These are phyloP conservation scores for Termitomyces sp. DNA, from an alignment of 768 basidiomycete genomes.

Conservation along the genomic window DNA sequence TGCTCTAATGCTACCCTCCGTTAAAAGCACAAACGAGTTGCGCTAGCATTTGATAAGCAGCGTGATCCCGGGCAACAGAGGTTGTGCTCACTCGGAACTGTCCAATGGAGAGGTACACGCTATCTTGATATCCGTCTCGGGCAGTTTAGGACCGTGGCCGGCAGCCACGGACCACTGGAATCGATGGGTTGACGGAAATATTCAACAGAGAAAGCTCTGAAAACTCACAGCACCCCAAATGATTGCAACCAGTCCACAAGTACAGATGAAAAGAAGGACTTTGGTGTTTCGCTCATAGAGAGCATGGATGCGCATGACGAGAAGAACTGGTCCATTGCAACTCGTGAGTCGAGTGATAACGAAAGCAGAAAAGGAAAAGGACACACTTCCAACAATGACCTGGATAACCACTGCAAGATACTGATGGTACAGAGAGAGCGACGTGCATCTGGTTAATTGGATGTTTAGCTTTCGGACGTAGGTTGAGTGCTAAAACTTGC, in stretches of 20 bases:
- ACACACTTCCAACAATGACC: constrained; percentile 31
- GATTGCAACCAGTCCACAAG: constrained; percentile 23
- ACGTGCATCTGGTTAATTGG: constrained; percentile 17
- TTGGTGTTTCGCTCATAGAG: constrained; percentile 28
- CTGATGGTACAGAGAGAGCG: constrained; percentile 22
- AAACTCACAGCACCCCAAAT: constrained; percentile 22
- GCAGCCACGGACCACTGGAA: neutral
- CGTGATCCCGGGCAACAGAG: neutral
- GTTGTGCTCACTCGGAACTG: neutral
- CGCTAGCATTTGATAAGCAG: constrained; percentile 4
- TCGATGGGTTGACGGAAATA: neutral
- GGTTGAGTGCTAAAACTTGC: neutral
- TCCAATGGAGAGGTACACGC: constrained; percentile 2
- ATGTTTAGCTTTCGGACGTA: neutral
- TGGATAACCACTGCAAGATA: constrained; percentile 30
- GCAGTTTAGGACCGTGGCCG: too few species aligned
- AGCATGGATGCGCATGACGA: constrained; percentile 38
- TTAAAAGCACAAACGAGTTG: constrained; percentile 11
- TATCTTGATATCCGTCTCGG: neutral
- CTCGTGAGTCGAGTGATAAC: neutral
- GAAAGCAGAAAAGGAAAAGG: neutral
- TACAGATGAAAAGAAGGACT: constrained; percentile 23
- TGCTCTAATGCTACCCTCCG: too few species aligned
- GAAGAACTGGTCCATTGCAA: constrained; percentile 6
- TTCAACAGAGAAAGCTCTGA: too few species aligned